Conservation (phyloP, 805 yeast genomes). For the Diddensiella transvaalensis region DNA sequence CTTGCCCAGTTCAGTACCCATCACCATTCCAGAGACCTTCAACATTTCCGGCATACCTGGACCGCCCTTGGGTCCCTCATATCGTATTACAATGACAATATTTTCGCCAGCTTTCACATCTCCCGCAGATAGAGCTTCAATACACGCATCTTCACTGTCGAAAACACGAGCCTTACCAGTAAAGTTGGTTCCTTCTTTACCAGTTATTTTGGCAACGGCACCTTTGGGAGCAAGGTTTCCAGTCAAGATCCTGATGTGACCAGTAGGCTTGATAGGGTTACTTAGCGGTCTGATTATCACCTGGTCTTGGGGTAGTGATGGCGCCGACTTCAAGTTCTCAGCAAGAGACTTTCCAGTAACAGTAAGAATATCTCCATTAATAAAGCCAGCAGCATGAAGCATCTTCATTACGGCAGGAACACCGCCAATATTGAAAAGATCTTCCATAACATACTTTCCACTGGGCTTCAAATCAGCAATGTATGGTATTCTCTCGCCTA, state of each 20-base stretch:
- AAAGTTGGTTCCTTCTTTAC: conserved; percentile 94
- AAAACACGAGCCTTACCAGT: conserved; percentile 86
- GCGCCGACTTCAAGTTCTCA: conserved; percentile 61
- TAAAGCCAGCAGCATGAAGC: conserved; percentile 73
- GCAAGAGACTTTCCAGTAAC: conserved; percentile 90
- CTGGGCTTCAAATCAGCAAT: conserved; percentile 95
- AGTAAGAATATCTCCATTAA: conserved; percentile 74
- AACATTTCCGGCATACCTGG: conserved; percentile 99
- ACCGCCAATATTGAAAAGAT: conserved; percentile 80
- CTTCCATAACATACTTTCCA: conserved; percentile 97
- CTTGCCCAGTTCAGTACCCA: conserved; percentile 92
- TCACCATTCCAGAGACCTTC: conserved; percentile 90
- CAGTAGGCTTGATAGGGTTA: conserved; percentile 80
- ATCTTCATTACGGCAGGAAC: conserved; percentile 94
- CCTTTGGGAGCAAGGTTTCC: conserved; percentile 93
- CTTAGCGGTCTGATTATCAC: conserved; percentile 70
- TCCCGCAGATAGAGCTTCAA: conserved; percentile 78
- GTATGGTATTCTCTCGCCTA: conserved; percentile 84
- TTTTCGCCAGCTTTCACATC: conserved; percentile 90
- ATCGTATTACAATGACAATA: conserved; percentile 88
- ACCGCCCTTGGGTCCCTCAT: conserved; percentile 98
- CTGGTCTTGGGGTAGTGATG: conserved; percentile 69
- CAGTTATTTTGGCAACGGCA: conserved; percentile 94
- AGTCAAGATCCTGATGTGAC: conserved; percentile 78
- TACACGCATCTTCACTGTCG: conserved; percentile 78